Conservation (phyloP, 106 monocot species). For the Amphibolis antarctica region DNA sequence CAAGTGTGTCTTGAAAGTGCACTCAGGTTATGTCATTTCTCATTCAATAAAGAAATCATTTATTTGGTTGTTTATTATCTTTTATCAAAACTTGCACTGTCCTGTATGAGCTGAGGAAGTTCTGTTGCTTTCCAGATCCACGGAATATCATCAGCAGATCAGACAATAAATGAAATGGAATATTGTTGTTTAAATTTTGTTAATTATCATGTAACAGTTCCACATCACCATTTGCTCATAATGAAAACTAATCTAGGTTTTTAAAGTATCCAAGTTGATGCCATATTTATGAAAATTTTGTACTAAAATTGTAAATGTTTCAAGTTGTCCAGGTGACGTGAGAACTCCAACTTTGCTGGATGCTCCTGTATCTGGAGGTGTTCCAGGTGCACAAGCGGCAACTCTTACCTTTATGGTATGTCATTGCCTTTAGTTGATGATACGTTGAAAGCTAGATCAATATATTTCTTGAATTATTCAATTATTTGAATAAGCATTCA, state of each 20-base stretch:
- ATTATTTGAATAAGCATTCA: background rate
- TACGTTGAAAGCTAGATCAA: background rate
- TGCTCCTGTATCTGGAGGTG: conserved; percentile 99
- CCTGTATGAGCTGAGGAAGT: no score
- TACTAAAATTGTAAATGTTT: background rate
- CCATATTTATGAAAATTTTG: background rate
- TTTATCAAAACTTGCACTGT: no score
- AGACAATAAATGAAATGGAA: no score
- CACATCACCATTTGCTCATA: no score
- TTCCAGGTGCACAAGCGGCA: conserved; percentile 79
- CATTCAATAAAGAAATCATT: background rate
- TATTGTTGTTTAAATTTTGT: no score
- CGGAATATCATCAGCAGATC: no score
- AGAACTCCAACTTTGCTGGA: conserved; percentile 66
- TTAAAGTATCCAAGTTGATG: no score
- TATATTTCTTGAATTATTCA: background rate
- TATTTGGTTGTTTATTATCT: no score
- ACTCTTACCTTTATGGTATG: conserved; percentile 94
- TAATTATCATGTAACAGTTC: no score
- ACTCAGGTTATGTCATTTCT: conserved; percentile 33
- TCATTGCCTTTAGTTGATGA: no score
- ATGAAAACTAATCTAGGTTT: no score
- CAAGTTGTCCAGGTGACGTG: conserved; percentile 22
- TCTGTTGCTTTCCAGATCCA: no score
- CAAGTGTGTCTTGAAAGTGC: conserved; percentile 46